Percentiles rank a stretch among this genome's conserved stretches.
Evolutionary conservation across 345 rosid genomes (phyloP).

Genomic region (Noccaea caerulescens): DNA sequence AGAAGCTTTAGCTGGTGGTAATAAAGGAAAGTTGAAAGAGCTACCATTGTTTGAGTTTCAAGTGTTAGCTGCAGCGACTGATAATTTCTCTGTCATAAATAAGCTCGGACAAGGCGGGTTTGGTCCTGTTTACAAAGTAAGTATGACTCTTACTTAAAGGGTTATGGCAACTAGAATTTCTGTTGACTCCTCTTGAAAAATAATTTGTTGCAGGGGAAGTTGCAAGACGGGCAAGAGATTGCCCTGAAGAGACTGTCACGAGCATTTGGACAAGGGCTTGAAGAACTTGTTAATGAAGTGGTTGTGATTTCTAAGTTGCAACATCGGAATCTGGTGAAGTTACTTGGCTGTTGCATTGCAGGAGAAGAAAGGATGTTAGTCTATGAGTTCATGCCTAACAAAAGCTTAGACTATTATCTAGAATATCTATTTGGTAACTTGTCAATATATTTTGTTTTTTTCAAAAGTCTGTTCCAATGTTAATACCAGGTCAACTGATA

Average conservation of each 20-base stretch:
- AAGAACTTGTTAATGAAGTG: constrained; percentile 68
- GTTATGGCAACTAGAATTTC: background rate
- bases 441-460: too few relatives aligned
- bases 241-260: constrained; percentile 66
- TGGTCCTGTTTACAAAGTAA: constrained; percentile 51
- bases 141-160: background rate
- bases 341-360: constrained; percentile 45
- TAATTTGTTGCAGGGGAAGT: constrained; percentile 50
- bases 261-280: constrained; percentile 62
- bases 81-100: constrained; percentile 40
- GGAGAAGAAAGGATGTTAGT: background rate
- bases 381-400: too few relatives aligned
- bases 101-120: constrained; percentile 63
- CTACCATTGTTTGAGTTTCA: constrained; percentile 50
- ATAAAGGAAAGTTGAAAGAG: constrained; percentile 45
- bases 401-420: too few relatives aligned
- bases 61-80: constrained; percentile 52
- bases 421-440: too few relatives aligned
- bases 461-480: too few relatives aligned
- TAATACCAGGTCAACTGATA: background rate
- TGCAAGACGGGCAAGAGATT: constrained; percentile 50
- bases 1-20: constrained; percentile 47
- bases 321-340: constrained; percentile 52
- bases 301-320: constrained; percentile 64
- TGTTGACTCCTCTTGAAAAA: background rate